Base-by-base conservation (phyloP, 2,329 filamentous ascomycete genomes). In the Didymella arachidicola region DNA sequence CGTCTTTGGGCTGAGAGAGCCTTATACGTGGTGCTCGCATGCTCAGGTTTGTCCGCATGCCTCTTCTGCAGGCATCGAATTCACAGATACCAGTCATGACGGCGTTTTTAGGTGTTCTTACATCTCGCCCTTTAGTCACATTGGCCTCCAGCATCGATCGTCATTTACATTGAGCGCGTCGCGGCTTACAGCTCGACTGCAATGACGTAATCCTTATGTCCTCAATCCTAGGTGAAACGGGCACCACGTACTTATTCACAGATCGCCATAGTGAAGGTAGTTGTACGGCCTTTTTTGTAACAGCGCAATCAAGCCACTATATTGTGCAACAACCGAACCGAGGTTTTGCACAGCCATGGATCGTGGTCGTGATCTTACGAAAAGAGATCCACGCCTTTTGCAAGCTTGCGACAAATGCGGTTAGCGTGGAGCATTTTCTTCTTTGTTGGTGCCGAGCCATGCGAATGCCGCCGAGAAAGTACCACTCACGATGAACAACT, bases 381-480 rank as follows among this genome's bases (percentile, higher is more conserved):
- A 54, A 47, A 7, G 22, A 34, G 34, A 42, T 42, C 27, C 36
- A 41, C 25, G 8, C 25, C 4, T 16, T 0, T 11, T n/a, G 11
- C 6, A 16, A 27, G 43, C 19, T 12, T 54, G 18, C n/a, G 5
- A 2, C 26, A 8, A 34, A 38, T 36, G 10, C 12, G 10, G 26
- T 36, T 54, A 54, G 52, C 26, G 43, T n/a, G 14, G 4, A 7
- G 22, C 22, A 18, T 8, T 3, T 6, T n/a, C 19, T 38, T 47
- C 30, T 36, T 39, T 42, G 26, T 32, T 48, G 52, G 52, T 48
- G 36, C 34, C 43, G 29, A 32, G 48, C 29, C 42, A 18, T 16
- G 30, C 26, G 10, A 54, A 22, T 34, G 26, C 10, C 25, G 36
- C 52, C 52, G 51, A 54, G 43, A 27, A 48, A 25, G 41, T 16